Evolutionary conservation across 257 asterid species (phyloP).

Genomic region (Lavandula angustifolia): DNA sequence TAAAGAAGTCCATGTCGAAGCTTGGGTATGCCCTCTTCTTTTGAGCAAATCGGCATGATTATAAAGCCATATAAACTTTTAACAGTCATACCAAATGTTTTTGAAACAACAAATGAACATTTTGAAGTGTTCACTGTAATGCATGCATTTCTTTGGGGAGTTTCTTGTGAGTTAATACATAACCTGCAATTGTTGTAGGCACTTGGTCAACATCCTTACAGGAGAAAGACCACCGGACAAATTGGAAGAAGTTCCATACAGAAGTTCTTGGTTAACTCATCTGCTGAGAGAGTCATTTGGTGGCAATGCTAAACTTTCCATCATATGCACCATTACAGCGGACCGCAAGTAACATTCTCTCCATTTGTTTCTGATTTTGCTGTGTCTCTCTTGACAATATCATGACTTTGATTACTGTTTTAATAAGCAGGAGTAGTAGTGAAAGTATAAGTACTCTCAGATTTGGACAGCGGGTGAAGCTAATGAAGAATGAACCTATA

Average conservation of each 20-base stretch:
- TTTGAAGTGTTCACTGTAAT: too few relatives aligned
- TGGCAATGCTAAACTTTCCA: slow-evolving; percentile 80
- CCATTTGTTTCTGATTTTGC: neutral
- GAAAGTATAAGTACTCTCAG: slow-evolving; percentile 89
- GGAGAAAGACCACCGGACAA: slow-evolving; percentile 45
- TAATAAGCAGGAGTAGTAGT: slow-evolving; percentile 45
- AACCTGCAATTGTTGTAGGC: slow-evolving; percentile 51
- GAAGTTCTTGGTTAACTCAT: slow-evolving; percentile 69
- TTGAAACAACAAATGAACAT: too few relatives aligned
- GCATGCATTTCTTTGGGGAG: too few relatives aligned
- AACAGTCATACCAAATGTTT: too few relatives aligned
- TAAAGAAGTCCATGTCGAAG: slow-evolving; percentile 85
- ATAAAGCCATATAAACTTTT: too few relatives aligned
- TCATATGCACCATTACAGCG: slow-evolving; percentile 68
- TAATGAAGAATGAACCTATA: slow-evolving; percentile 72
- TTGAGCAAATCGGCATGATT: too few relatives aligned
- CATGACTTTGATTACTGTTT: neutral
- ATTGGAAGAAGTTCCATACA: slow-evolving; percentile 49
- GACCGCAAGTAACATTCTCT: slow-evolving; percentile 55
- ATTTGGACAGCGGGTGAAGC: slow-evolving; percentile 70
- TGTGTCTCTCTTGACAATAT: neutral
- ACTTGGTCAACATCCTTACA: slow-evolving; percentile 64
- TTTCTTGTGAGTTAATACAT: too few relatives aligned
- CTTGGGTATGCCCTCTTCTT: slow-evolving; percentile 67
- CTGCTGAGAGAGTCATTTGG: slow-evolving; percentile 80